Evolutionary conservation across 768 basidiomycete genomes (phyloP).

Genomic region (Podaxis mareebaensis): DNA sequence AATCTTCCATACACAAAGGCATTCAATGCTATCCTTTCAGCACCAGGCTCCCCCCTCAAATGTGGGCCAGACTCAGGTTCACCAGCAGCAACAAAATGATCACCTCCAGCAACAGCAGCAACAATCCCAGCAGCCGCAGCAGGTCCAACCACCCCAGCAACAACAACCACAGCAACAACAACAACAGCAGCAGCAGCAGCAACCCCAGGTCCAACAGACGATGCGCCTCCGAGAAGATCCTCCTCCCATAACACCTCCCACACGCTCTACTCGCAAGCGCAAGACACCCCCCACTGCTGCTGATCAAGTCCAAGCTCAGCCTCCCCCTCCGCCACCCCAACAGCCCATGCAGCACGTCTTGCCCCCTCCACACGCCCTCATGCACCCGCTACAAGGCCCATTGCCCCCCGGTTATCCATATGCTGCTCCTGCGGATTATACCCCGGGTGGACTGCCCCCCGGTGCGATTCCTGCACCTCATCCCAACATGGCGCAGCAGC

Average conservation of each 20-base stretch:
- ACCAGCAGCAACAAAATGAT: constrained; percentile 22
- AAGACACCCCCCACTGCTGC: constrained; percentile 57
- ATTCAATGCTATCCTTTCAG: constrained; percentile 41
- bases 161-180: constrained; percentile 16
- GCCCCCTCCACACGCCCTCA: constrained; percentile 54
- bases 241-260: constrained; percentile 43
- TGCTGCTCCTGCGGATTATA: constrained; percentile 47
- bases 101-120: constrained; percentile 21
- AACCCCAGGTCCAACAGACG: constrained; percentile 25
- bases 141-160: constrained; percentile 19
- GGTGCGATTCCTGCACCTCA: constrained; percentile 25
- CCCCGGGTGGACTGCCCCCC: constrained; percentile 52
- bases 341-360: constrained; percentile 51
- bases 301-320: constrained; percentile 30
- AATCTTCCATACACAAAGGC: constrained; percentile 24
- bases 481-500: constrained; percentile 27
- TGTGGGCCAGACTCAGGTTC: constrained; percentile 29
- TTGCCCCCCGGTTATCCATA: constrained; percentile 54
- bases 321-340: constrained; percentile 29
- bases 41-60: constrained; percentile 31
- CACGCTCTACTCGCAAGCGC: constrained; percentile 59
- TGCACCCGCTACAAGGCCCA: constrained; percentile 45
- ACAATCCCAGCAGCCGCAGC: constrained; percentile 15
- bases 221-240: constrained; percentile 69
- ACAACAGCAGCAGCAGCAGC: constrained; percentile 17